A percentile compares a stretch with the other conserved stretches of the same genome.
phyloP scores from a whole-genome alignment of 1,139 yeast genomes.

The Taphrina betulina region DNA sequence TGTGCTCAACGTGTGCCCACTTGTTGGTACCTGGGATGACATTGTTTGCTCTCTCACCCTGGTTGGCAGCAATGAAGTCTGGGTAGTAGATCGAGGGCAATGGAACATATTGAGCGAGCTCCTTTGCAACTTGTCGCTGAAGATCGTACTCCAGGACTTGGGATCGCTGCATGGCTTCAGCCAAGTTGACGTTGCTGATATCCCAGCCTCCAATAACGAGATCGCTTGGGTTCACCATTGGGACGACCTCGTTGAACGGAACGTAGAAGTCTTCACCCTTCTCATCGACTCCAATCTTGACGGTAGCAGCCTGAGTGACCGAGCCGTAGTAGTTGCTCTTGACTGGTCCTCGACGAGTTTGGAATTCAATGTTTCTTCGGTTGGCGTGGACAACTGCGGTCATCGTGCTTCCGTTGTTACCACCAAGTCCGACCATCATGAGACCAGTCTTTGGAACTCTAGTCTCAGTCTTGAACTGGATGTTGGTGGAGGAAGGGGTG shows the following conservation, averaged over 20 bases:
- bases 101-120: constrained; percentile 66
- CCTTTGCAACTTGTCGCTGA: constrained; percentile 70
- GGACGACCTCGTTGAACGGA: constrained; percentile 85
- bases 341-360: constrained; percentile 75
- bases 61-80: constrained; percentile 94
- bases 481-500: constrained; percentile 68
- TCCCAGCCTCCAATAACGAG: constrained; percentile 95
- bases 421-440: constrained; percentile 91
- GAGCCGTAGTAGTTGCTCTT: constrained; percentile 91
- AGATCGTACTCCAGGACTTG: constrained; percentile 82
- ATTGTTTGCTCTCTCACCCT: constrained; percentile 87
- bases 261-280: constrained; percentile 84
- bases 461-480: constrained; percentile 82
- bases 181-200: constrained; percentile 68
- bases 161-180: constrained; percentile 79
- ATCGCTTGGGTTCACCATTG: constrained; percentile 87
- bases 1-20: constrained; percentile 86
- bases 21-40: constrained; percentile 69
- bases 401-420: constrained; percentile 93
- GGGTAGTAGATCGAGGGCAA: constrained; percentile 89
- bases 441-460: constrained; percentile 77
- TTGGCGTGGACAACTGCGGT: constrained; percentile 84
- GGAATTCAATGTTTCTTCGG: constrained; percentile 72
- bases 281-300: constrained; percentile 82
- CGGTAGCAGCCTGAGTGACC: constrained; percentile 90